These are phyloP conservation scores for Wickerhamomyces xylosicus DNA, from an alignment of 805 yeast genomes.

Conservation along the genomic window DNA sequence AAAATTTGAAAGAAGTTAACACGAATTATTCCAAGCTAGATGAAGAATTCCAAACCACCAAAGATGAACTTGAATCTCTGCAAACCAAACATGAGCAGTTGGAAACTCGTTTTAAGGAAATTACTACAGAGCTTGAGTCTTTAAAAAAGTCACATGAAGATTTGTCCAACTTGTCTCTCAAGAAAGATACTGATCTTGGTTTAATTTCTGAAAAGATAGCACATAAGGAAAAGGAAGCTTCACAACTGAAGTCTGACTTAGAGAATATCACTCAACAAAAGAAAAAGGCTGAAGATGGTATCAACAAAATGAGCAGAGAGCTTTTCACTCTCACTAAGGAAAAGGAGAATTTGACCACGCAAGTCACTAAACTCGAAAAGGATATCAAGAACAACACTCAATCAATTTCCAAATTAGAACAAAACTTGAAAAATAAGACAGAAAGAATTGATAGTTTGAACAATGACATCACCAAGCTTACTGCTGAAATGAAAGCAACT, in stretches of 20 bases:
- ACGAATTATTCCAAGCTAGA: constrained; percentile 8
- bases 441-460: constrained; percentile 7
- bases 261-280: constrained; percentile 26
- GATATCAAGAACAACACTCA: constrained; percentile 14
- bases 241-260: constrained; percentile 18
- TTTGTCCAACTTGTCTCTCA: constrained; percentile 21
- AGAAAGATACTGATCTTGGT: constrained; percentile 23
- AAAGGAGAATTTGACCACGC: constrained; percentile 39
- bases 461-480: not conserved
- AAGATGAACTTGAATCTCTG: constrained; percentile 13
- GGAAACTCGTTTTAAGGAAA: constrained; percentile 5
- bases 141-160: constrained; percentile 24
- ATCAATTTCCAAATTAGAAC: constrained; percentile 12
- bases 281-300: constrained; percentile 71
- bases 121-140: constrained; percentile 8
- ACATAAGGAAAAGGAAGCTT: constrained; percentile 15
- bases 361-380: constrained; percentile 30
- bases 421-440: constrained; percentile 10
- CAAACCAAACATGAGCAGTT: constrained; percentile 14
- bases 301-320: constrained; percentile 85
- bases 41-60: constrained; percentile 3
- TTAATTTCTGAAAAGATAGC: constrained; percentile 7
- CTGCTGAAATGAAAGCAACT: not conserved
- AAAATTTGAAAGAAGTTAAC: constrained; percentile 11
- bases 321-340: constrained; percentile 54